phyloP scores from a whole-genome alignment of 1,139 yeast species.

The Geotrichum fermentans region DNA sequence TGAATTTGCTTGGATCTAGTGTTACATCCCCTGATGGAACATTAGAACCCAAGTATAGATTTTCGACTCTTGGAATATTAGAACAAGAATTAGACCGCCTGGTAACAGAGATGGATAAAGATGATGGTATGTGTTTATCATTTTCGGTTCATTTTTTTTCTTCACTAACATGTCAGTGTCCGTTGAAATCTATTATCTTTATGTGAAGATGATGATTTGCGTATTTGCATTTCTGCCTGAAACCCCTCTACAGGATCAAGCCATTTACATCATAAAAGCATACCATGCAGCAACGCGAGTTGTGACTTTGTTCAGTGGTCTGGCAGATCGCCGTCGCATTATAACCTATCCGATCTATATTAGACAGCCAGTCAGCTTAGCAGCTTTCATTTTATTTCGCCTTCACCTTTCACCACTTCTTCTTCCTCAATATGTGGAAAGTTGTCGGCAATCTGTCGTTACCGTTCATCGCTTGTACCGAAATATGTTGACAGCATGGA shows the following conservation, averaged over 20 bases:
- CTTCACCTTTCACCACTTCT: constrained; percentile 74
- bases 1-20: constrained; percentile 81
- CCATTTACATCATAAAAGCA: constrained; percentile 75
- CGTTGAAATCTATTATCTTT: constrained; percentile 74
- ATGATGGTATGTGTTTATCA: constrained; percentile 37
- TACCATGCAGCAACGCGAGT: constrained; percentile 76
- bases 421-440: constrained; percentile 71
- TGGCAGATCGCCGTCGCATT: constrained; percentile 61
- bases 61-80: constrained; percentile 68
- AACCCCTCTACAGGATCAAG: constrained; percentile 83
- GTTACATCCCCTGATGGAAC: constrained; percentile 85
- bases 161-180: background rate
- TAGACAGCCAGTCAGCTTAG: constrained; percentile 75
- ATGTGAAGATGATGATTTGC: constrained; percentile 74
- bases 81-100: constrained; percentile 74
- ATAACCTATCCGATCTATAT: constrained; percentile 83
- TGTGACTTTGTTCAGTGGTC: constrained; percentile 67
- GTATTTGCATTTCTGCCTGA: constrained; percentile 89
- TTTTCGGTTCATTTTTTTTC: background rate
- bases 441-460: constrained; percentile 87
- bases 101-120: constrained; percentile 56
- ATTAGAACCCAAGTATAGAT: constrained; percentile 76
- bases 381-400: constrained; percentile 63
- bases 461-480: constrained; percentile 83
- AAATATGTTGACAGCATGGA: constrained; percentile 87